Percentiles rank a stretch among this genome's conserved stretches.
phyloP scores from a whole-genome alignment of 1,284 basidiomycete species.

The Microbotryum saponariae region DNA sequence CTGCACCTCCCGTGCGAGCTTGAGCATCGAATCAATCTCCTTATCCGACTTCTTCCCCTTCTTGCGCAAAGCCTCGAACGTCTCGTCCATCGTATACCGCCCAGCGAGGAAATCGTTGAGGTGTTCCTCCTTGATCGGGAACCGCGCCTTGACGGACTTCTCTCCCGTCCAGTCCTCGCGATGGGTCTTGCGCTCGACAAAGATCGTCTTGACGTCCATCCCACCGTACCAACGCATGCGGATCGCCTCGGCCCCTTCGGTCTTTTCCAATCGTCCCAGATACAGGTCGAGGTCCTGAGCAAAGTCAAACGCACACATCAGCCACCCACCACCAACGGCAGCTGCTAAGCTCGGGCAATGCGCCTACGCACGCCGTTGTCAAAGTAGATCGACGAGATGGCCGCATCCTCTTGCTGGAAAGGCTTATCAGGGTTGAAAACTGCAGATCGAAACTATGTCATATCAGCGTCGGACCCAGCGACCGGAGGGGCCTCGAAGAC shows the following conservation, averaged over 20 bases:
- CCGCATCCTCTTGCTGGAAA: slow-evolving; percentile 79
- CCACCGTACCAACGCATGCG: slow-evolving; percentile 98
- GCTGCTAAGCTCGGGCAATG: neutral
- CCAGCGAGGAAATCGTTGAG: slow-evolving; percentile 87
- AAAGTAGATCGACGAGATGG: slow-evolving; percentile 50
- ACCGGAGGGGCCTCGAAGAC: neutral
- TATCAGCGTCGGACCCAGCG: neutral
- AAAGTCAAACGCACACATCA: slow-evolving; percentile 62
- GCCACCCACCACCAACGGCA: neutral
- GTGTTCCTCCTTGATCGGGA: slow-evolving; percentile 90
- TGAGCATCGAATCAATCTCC: slow-evolving; percentile 91
- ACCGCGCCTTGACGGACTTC: slow-evolving; percentile 96
- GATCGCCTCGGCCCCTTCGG: slow-evolving; percentile 94
- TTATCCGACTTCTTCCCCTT: slow-evolving; percentile 91
- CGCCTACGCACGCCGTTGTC: slow-evolving; percentile 42
- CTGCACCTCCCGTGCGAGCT: slow-evolving; percentile 92
- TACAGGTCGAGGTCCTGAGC: slow-evolving; percentile 92
- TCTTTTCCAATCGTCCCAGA: slow-evolving; percentile 93
- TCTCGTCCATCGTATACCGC: slow-evolving; percentile 86
- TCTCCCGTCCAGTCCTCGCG: slow-evolving; percentile 99
- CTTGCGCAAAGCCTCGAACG: slow-evolving; percentile 78
- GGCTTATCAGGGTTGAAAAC: slow-evolving; percentile 96
- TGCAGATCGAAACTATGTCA: slow-evolving; percentile 34
- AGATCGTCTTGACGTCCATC: slow-evolving; percentile 65
- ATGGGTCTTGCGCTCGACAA: slow-evolving; percentile 98